Evolutionary conservation across 345 rosid species (phyloP), one percentile per base, ranked within the genome.

Genomic region (Limnanthes douglasii): DNA sequence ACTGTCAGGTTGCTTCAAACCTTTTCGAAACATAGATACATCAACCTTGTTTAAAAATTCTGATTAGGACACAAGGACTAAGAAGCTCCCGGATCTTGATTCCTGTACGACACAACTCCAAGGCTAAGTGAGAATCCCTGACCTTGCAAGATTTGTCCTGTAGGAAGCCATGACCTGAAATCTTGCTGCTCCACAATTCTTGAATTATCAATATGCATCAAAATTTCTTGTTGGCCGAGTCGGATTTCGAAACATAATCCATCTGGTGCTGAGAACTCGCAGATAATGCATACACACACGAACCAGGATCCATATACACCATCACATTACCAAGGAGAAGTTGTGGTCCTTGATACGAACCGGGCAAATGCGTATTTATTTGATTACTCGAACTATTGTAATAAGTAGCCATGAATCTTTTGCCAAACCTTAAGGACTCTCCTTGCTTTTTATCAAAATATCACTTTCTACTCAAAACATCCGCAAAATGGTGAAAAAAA

Each of bases 121-220:
- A 79, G 76, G 59, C 79, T 75, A n/a, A 79, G 66, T 29, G 93
- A 79, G 23, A 79, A 47, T 32, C 86, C 82, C 33, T 79, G 93
- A 11, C 71, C 73, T 31, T 75, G 86, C 68, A 75, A 45, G 48
- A 43, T 79, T 48, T 54, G 81, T 30, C 62, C 69, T 21, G 60
- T 39, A 0, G 54, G 72, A 55, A 70, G 66, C 80, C 77, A 71
- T 15, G 69, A 55, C 47, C 50, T 43, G 25, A 65, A 72, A 43
- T 64, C 66, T 25, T 69, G 77, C 45, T 60, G n/a, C n/a, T n/a
- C 74, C 31, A 50, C 71, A 23, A 60, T 48, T 33, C 59, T 56
- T 8, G 70, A 45, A 11, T 72, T 70, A 2, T 63, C 57, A 9
- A 76, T 37, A 33, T 56, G 56, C 16, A 80, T 45, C 40, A 76